These are phyloP conservation scores for Phytophthora vignae DNA, from an alignment of 352 stramenopile species.

Conservation along the genomic window DNA sequence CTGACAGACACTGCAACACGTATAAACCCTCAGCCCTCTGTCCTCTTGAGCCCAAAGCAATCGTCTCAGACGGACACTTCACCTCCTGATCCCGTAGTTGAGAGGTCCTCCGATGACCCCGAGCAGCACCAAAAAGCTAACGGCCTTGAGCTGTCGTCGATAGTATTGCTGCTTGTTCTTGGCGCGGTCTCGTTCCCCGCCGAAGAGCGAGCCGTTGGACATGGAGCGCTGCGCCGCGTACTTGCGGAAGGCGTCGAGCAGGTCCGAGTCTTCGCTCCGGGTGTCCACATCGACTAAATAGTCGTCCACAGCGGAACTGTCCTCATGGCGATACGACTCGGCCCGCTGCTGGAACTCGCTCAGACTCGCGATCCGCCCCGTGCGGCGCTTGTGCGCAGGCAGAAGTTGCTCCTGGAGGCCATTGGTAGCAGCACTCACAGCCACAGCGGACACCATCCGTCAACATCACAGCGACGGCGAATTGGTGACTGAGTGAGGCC, in stretches of 20 bases:
- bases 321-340: conserved; percentile 53
- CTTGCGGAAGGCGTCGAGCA: conserved; percentile 39
- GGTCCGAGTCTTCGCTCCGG: conserved; percentile 46
- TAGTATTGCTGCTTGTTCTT: conserved; percentile 62
- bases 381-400: conserved; percentile 68
- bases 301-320: conserved; percentile 15
- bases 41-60: too few species aligned
- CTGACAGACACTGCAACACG: conserved; percentile 33
- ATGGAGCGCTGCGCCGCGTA: conserved; percentile 52
- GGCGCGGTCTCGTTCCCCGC: conserved; percentile 41
- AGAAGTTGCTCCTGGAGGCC: conserved; percentile 49
- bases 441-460: not conserved
- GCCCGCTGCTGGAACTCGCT: conserved; percentile 82
- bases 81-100: conserved; percentile 66
- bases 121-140: conserved; percentile 76
- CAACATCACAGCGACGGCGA: not conserved
- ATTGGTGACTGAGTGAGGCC: not conserved
- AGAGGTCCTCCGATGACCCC: conserved; percentile 79
- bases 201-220: conserved; percentile 63
- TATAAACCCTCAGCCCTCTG: not conserved
- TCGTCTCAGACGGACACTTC: conserved; percentile 7
- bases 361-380: conserved; percentile 70
- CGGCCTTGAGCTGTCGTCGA: conserved; percentile 59
- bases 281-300: conserved; percentile 29
- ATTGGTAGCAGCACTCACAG: not conserved